Evolutionary conservation across 495 filamentous ascomycete species (phyloP).

Genomic region (Copromyces sp.): DNA sequence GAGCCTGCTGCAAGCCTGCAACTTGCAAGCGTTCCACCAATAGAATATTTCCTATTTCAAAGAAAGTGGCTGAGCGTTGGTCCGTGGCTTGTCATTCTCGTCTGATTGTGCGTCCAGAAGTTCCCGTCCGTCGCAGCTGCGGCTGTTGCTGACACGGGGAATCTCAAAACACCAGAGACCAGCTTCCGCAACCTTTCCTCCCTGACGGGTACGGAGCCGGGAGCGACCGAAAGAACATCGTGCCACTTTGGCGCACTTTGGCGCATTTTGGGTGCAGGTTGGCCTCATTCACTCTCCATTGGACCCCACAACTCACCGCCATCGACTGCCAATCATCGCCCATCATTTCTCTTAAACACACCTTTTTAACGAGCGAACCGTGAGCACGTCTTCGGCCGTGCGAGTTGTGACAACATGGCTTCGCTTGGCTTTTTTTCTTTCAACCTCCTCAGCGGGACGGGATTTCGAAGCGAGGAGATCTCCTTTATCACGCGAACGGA

Average conservation of each 20-base stretch:
- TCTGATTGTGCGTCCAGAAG: constrained; percentile 9
- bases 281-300: neutral
- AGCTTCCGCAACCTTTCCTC: neutral
- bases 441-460: neutral
- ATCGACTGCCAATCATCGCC: neutral
- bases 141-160: neutral
- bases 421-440: neutral
- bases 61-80: constrained; percentile 14
- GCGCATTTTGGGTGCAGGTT: neutral
- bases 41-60: constrained; percentile 13
- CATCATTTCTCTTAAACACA: neutral
- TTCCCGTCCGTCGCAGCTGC: neutral
- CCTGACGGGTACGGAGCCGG: neutral
- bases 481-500: neutral
- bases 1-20: neutral
- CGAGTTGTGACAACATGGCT: neutral
- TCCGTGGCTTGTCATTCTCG: constrained; percentile 24
- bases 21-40: constrained; percentile 7
- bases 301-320: neutral
- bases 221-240: neutral
- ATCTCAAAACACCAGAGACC: neutral
- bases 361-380: neutral
- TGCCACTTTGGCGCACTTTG: neutral
- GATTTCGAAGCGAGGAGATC: neutral
- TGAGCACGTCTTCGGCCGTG: neutral